Percentiles rank a stretch among this genome's conserved stretches.
These are phyloP conservation scores for Vitis hybrid DNA, from an alignment of 177 flowering plant genomes.

Conservation along the genomic window DNA sequence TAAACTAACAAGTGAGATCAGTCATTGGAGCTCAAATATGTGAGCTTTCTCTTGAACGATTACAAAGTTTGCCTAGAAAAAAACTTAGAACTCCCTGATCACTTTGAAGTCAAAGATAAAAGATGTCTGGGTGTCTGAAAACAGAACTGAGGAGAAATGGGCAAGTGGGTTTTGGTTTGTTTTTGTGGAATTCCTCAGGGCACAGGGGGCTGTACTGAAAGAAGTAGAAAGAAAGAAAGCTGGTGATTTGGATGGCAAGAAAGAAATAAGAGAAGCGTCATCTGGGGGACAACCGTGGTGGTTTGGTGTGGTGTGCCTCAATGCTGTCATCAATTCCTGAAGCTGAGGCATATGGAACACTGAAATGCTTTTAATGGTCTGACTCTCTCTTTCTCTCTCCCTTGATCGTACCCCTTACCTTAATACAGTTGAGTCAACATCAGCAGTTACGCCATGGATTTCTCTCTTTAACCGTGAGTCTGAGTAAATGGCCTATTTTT, in stretches of 20 bases:
- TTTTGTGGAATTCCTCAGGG: no score
- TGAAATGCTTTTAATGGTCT: constrained; percentile 25
- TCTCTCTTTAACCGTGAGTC: neutral
- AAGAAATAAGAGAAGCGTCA: constrained; percentile 16
- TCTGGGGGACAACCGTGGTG: constrained; percentile 9
- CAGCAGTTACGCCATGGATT: constrained; percentile 19
- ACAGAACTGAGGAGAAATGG: no score
- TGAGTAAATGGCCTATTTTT: neutral
- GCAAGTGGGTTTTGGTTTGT: no score
- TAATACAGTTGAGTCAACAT: constrained; percentile 24
- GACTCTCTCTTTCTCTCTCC: constrained; percentile 11
- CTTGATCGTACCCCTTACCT: neutral
- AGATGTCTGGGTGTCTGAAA: no score
- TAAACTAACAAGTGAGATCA: no score
- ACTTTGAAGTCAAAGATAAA: no score
- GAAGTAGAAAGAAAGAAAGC: neutral
- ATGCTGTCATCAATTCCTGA: constrained; percentile 29
- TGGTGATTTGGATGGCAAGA: constrained; percentile 7
- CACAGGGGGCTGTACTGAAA: neutral
- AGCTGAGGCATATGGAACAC: constrained; percentile 24
- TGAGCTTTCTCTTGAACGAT: no score
- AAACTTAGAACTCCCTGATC: no score
- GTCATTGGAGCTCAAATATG: no score
- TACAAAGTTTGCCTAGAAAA: no score
- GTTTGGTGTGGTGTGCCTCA: neutral